phyloP scores from a whole-genome alignment of 2,329 filamentous ascomycete genomes.

The Parastagonospora avenae region DNA sequence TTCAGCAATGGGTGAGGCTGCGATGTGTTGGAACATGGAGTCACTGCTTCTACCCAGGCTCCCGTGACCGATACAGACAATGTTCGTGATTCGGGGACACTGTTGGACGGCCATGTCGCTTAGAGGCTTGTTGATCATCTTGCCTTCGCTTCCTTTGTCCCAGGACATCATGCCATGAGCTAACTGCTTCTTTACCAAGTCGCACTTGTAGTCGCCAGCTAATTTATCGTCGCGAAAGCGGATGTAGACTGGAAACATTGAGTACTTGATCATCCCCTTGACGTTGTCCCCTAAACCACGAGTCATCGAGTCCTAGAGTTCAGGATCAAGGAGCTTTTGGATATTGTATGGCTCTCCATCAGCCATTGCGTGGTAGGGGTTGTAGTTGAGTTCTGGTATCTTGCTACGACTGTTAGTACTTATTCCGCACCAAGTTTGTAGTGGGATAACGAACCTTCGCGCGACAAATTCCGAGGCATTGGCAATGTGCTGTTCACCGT shows the following conservation, averaged over 20 bases:
- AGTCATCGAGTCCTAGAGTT: background rate
- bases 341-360: background rate
- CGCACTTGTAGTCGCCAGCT: too few relatives aligned
- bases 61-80: background rate
- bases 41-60: background rate
- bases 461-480: too few relatives aligned
- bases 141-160: too few relatives aligned
- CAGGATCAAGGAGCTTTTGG: background rate
- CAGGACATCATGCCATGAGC: too few relatives aligned
- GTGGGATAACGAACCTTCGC: background rate
- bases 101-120: background rate
- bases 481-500: too few relatives aligned
- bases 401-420: background rate
- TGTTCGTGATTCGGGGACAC: background rate
- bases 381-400: too few relatives aligned
- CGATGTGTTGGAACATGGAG: background rate
- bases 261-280: background rate
- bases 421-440: background rate
- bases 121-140: background rate
- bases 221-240: too few relatives aligned
- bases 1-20: background rate
- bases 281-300: background rate
- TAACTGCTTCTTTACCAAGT: too few relatives aligned
- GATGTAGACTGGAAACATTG: background rate
- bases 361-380: background rate